Evolutionary conservation across 148 eudicot genomes (phyloP), one percentile per base, ranked within the genome.

Genomic region (Linanthus parryae): DNA sequence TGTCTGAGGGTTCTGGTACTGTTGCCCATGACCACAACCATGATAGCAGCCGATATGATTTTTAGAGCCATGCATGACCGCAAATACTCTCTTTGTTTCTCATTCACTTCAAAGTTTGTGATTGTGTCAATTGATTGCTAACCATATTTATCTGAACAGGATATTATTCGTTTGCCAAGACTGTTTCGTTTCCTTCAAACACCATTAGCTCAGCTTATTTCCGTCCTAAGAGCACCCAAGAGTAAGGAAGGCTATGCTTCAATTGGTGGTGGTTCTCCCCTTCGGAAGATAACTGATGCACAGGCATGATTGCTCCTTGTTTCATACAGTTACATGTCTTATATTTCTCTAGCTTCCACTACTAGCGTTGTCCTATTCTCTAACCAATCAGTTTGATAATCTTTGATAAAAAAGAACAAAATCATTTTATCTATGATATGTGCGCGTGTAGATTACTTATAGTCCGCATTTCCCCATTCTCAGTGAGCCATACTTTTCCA

Each of bases 221-320:
- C 99, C 34, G 85, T 80, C 73, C 70, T 67, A 47, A 79, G 99
- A 73, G 89, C 99, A 65, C 95, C 99, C 3, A 92, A 92, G 73
- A 92, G 99, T 74, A 92, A 80, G 72, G 99, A 92, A 80, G 99
- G 94, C 27, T 92, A 92, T 74, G 99, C 99, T 65, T 84, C 99
- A 42, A 92, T 92, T 67, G 99, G 99, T 42, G 99, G 99, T 63
- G 99, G 99, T 33, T 92, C 99, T 66, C 96, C 96, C 42, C 91
- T 92, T 68, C 81, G 99, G 49, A 65, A 67, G 55, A 92, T 87
- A 52, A 92, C 99, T 41, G 99, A 87, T 79, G 94, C 77, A 40
- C 99, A 92, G 99, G 99, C 70, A 77, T 64, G 84, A 38, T 9
- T 16, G 24, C 14, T 23, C 23, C 8, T 39, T 26, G 38, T 30